Evolutionary conservation across 129 eudicot genomes (phyloP).

Genomic region (Arctium lappa): DNA sequence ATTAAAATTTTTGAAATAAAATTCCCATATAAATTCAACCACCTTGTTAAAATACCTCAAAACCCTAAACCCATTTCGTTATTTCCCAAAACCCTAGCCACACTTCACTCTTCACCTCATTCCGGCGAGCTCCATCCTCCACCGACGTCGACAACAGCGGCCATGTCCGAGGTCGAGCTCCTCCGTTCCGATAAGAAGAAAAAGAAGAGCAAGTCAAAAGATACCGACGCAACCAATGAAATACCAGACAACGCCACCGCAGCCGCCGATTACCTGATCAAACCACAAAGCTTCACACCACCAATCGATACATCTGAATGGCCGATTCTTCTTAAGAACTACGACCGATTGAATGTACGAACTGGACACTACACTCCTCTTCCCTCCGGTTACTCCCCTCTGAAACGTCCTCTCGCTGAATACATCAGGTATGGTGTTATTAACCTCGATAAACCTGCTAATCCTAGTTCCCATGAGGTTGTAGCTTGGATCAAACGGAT

Average conservation of each 20-base stretch:
- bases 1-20: neutral
- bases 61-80: slow-evolving; percentile 35
- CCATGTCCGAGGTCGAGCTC: slow-evolving; percentile 62
- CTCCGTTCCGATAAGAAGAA: slow-evolving; percentile 61
- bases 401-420: slow-evolving; percentile 74
- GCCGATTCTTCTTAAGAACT: slow-evolving; percentile 86
- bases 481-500: slow-evolving; percentile 93
- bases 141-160: slow-evolving; percentile 7
- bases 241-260: slow-evolving; percentile 1
- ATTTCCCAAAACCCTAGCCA: slow-evolving; percentile 27
- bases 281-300: slow-evolving; percentile 74
- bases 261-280: slow-evolving; percentile 52
- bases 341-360: slow-evolving; percentile 72
- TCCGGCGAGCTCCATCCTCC: slow-evolving; percentile 16
- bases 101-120: neutral
- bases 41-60: slow-evolving; percentile 6
- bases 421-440: slow-evolving; percentile 80
- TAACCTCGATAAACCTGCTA: slow-evolving; percentile 82
- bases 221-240: slow-evolving; percentile 13
- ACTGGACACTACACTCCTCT: slow-evolving; percentile 95
- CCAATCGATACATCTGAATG: slow-evolving; percentile 65
- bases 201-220: slow-evolving; percentile 44
- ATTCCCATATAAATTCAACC: neutral
- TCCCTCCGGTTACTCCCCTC: slow-evolving; percentile 87
- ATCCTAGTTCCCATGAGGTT: slow-evolving; percentile 87